A percentile compares a stretch with the other conserved stretches of the same genome.
phyloP scores from a whole-genome alignment of 2,329 filamentous ascomycete species.

The Dothistroma pini region DNA sequence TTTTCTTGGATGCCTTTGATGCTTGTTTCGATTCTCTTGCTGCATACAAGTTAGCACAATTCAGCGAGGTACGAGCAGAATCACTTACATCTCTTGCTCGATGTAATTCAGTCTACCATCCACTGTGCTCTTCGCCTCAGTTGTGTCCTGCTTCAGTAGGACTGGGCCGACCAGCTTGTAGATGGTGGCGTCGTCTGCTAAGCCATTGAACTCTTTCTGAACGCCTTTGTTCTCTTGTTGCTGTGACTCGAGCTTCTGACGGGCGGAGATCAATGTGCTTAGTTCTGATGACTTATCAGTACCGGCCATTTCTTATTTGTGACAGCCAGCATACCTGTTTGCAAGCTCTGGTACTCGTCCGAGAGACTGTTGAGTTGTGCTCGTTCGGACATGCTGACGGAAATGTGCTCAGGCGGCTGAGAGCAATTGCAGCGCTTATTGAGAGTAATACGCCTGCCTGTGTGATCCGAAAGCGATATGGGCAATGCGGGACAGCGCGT shows the following conservation, averaged over 20 bases:
- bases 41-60: constrained; percentile 31
- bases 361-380: constrained; percentile 76
- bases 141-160: constrained; percentile 87
- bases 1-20: constrained; percentile 62
- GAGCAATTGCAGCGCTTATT: not conserved
- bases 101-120: constrained; percentile 91
- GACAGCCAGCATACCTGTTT: constrained; percentile 61
- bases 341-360: constrained; percentile 82
- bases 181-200: constrained; percentile 80
- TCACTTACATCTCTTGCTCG: constrained; percentile 78
- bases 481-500: not conserved
- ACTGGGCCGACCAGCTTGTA: constrained; percentile 96
- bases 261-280: constrained; percentile 68
- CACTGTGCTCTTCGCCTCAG: constrained; percentile 85
- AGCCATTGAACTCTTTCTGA: constrained; percentile 77
- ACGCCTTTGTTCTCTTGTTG: constrained; percentile 90
- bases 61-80: not conserved
- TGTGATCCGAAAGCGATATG: too few relatives aligned
- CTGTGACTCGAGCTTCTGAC: constrained; percentile 91
- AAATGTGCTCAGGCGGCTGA: not conserved
- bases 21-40: constrained; percentile 63
- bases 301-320: not conserved
- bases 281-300: constrained; percentile 58
- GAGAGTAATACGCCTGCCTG: too few relatives aligned
- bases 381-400: constrained; percentile 48